Conservation (phyloP, 441 rosid species). For the Geranium incanum region DNA sequence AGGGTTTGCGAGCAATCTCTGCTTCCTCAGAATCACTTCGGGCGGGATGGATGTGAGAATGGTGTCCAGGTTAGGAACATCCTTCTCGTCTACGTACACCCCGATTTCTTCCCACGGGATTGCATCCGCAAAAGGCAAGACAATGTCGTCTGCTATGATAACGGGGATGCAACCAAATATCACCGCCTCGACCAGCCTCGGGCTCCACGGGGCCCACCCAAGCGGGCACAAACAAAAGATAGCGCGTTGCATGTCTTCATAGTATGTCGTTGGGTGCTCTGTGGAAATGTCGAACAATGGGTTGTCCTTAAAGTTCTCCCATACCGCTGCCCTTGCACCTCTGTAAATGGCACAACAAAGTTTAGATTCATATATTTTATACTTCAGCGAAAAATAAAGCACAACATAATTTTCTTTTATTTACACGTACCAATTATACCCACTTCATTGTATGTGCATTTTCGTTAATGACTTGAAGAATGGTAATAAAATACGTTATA, state of each 20-base stretch:
- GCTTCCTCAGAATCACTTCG: conserved; percentile 53
- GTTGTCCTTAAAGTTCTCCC: conserved; percentile 79
- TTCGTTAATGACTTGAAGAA: too few species aligned
- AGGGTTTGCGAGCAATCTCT: conserved; percentile 63
- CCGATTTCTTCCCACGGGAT: conserved; percentile 81
- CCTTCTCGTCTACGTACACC: conserved; percentile 56
- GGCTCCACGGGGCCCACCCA: conserved; percentile 86
- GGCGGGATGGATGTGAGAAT: conserved; percentile 58
- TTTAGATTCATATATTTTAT: not conserved
- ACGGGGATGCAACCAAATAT: conserved; percentile 75
- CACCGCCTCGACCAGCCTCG: conserved; percentile 68
- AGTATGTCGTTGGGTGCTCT: conserved; percentile 69
- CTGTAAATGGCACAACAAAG: conserved; percentile 21
- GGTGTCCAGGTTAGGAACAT: conserved; percentile 59
- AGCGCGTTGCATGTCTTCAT: conserved; percentile 73
- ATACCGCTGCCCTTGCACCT: conserved; percentile 71
- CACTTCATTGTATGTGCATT: too few species aligned
- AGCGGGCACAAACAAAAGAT: conserved; percentile 68
- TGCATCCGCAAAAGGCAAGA: conserved; percentile 69
- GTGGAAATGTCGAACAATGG: conserved; percentile 69
- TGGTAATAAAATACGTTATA: not conserved
- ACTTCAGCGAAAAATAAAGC: not conserved
- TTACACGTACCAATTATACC: too few species aligned
- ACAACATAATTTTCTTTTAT: not conserved
- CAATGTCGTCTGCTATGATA: conserved; percentile 69